A percentile compares a stretch with the other conserved stretches of the same genome.
Conservation (phyloP, 192 early-diverging fungal species). For the Podila clonocystis region DNA sequence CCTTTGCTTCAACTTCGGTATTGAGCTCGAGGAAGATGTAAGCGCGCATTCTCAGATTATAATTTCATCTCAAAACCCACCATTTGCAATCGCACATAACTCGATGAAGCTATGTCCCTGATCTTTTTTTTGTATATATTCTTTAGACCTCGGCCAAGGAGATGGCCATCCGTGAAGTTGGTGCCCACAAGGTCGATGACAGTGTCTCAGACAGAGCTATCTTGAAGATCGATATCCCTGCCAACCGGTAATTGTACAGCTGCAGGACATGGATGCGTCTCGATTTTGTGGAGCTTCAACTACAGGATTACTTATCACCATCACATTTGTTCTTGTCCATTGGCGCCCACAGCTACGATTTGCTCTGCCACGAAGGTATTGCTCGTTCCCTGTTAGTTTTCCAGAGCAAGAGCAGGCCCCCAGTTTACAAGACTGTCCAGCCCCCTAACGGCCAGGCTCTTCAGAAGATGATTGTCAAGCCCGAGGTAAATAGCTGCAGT, state of each 20-base stretch:
- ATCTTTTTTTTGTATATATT: not conserved
- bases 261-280: not conserved
- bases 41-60: constrained; percentile 4
- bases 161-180: constrained; percentile 73
- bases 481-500: constrained; percentile 63
- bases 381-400: constrained; percentile 88
- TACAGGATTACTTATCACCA: not conserved
- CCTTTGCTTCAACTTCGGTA: constrained; percentile 98
- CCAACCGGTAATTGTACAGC: constrained; percentile 72
- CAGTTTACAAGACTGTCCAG: constrained; percentile 69
- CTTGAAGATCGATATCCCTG: constrained; percentile 98
- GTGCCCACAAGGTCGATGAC: constrained; percentile 59
- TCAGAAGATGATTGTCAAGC: constrained; percentile 73
- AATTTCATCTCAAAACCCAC: too few relatives aligned
- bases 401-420: constrained; percentile 74
- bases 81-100: not conserved
- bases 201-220: constrained; percentile 77
- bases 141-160: constrained; percentile 82
- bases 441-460: constrained; percentile 65
- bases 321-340: not conserved
- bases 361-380: constrained; percentile 97
- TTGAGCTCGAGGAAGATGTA: constrained; percentile 98
- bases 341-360: constrained; percentile 78
- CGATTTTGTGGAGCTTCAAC: constrained; percentile 7
- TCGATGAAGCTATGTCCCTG: not conserved